phyloP scores from a whole-genome alignment of 371 early-diverging fungal genomes.

The Umbelopsis sp. region DNA sequence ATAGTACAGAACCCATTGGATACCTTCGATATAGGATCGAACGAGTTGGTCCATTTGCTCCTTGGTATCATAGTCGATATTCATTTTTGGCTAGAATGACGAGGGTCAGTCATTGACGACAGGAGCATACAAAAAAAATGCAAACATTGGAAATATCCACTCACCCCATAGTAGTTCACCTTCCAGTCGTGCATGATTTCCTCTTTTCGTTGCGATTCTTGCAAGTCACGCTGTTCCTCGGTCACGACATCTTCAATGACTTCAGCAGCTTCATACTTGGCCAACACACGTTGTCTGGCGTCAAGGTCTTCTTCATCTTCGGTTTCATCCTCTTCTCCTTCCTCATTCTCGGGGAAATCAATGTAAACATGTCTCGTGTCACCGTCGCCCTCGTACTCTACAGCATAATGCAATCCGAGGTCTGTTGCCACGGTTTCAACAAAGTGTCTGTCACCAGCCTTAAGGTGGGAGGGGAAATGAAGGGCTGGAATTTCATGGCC shows the following conservation, averaged over 20 bases:
- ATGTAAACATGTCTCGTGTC: conserved; percentile 53
- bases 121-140: too few species aligned
- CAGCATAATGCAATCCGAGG: conserved; percentile 61
- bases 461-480: conserved; percentile 54
- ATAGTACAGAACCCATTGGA: conserved; percentile 98
- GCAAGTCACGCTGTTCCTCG: conserved; percentile 44
- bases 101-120: too few species aligned
- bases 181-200: conserved; percentile 68
- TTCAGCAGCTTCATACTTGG: conserved; percentile 66
- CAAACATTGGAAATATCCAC: background rate
- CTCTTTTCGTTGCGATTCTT: conserved; percentile 61
- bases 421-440: conserved; percentile 62
- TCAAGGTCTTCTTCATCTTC: conserved; percentile 57
- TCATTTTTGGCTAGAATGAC: conserved; percentile 63
- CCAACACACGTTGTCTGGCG: conserved; percentile 69
- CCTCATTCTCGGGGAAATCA: conserved; percentile 48
- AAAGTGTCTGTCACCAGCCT: conserved; percentile 66
- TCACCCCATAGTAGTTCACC: conserved; percentile 69
- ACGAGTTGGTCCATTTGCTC: conserved; percentile 67
- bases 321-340: conserved; percentile 46
- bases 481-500: conserved; percentile 37
- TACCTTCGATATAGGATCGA: conserved; percentile 85
- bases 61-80: conserved; percentile 55
- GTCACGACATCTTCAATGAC: conserved; percentile 59
- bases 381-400: conserved; percentile 44